Percentiles rank a stretch among this genome's conserved stretches.
Conservation (phyloP, 2,329 filamentous ascomycete genomes). For the Fusarium humuli region DNA sequence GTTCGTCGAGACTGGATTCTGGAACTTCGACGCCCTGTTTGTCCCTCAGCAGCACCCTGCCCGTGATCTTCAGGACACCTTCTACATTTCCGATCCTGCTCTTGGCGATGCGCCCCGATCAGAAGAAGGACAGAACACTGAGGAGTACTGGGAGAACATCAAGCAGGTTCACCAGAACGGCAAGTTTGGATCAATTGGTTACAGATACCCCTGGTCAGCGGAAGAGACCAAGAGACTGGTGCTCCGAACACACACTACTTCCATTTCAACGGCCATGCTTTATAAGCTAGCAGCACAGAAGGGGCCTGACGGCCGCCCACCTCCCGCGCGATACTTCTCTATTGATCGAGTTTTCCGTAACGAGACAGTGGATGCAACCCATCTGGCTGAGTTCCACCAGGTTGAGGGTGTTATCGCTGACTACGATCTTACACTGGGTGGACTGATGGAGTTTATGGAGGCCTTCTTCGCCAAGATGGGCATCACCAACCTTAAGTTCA, state of each 20-base stretch:
- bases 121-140: conserved; percentile 74
- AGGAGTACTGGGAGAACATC: conserved; percentile 89
- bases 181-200: conserved; percentile 94
- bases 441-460: conserved; percentile 92
- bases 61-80: conserved; percentile 96
- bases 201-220: conserved; percentile 92
- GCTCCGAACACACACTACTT: conserved; percentile 94
- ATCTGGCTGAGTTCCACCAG: conserved; percentile 98
- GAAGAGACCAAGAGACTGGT: conserved; percentile 90
- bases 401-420: conserved; percentile 99
- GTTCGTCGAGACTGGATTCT: conserved; percentile 97
- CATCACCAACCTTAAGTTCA: conserved; percentile 86
- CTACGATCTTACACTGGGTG: conserved; percentile 91
- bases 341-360: conserved; percentile 99
- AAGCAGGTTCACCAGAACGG: conserved; percentile 88
- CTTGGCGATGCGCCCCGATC: conserved; percentile 75
- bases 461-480: conserved; percentile 98
- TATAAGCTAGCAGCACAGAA: conserved; percentile 88
- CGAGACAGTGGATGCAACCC: conserved; percentile 95
- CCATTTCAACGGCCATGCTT: conserved; percentile 89
- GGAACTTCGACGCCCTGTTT: conserved; percentile 98
- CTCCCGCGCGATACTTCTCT: conserved; percentile 91
- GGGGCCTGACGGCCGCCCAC: conserved; percentile 74
- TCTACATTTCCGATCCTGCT: conserved; percentile 94
- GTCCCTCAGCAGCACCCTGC: conserved; percentile 96